Evolutionary conservation across 2,329 filamentous ascomycete species (phyloP).

Genomic region (Sporothrix pallida): DNA sequence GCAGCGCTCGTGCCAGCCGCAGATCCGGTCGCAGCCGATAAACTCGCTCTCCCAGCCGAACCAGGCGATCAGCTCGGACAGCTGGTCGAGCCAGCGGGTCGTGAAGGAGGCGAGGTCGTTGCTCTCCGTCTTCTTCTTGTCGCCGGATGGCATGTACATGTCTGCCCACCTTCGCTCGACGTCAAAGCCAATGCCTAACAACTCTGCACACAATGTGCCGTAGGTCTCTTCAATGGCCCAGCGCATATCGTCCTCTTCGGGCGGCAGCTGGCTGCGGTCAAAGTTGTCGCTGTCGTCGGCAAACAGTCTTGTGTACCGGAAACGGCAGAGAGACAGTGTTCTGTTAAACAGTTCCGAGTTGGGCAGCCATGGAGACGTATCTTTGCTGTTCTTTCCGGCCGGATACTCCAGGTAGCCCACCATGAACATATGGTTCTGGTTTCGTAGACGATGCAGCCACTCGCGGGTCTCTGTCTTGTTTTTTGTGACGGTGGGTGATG

Average conservation of each 20-base stretch:
- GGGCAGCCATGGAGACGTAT: conserved; percentile 42
- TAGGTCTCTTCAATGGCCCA: conserved; percentile 51
- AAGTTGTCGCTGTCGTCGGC: conserved; percentile 38
- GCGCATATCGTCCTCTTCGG: conserved; percentile 48
- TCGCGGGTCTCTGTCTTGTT: conserved; percentile 41
- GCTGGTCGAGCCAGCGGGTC: conserved; percentile 43
- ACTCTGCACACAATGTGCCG: conserved; percentile 49
- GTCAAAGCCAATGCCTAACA: conserved; percentile 51
- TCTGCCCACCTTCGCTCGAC: conserved; percentile 50
- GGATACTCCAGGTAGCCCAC: conserved; percentile 55
- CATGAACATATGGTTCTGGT: conserved; percentile 51
- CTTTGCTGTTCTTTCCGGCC: no score
- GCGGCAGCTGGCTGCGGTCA: conserved; percentile 39
- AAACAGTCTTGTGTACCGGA: conserved; percentile 49
- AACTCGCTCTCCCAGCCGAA: conserved; percentile 57
- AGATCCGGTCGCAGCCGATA: conserved; percentile 49
- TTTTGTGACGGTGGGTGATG: conserved; percentile 33
- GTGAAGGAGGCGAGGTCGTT: neutral
- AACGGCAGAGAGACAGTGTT: conserved; percentile 51
- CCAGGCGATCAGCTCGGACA: conserved; percentile 56
- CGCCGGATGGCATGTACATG: neutral
- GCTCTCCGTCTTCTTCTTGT: neutral
- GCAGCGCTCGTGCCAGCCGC: conserved; percentile 52
- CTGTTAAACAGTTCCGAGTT: conserved; percentile 46
- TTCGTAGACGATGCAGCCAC: conserved; percentile 46